These are phyloP conservation scores for Cadophora gregata DNA, from an alignment of 2,329 filamentous ascomycete genomes.

Conservation along the genomic window DNA sequence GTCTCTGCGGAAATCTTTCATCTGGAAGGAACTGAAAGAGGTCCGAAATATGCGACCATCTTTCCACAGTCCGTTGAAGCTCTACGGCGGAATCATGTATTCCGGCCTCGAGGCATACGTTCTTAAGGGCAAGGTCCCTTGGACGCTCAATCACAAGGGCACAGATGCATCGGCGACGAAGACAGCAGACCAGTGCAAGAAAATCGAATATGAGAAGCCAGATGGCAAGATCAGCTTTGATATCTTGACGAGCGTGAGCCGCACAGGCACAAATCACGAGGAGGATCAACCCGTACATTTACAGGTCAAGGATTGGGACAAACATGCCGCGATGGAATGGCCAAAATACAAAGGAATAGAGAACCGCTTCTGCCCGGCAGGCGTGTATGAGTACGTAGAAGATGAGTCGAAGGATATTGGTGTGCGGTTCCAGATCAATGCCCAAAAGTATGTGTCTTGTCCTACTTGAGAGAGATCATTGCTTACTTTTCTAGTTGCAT, in stretches of 20 bases:
- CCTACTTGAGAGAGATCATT: not conserved
- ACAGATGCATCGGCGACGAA: slow-evolving; percentile 82
- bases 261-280: slow-evolving; percentile 97
- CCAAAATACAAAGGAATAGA: slow-evolving; percentile 91
- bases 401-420: slow-evolving; percentile 85
- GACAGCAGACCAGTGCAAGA: slow-evolving; percentile 76
- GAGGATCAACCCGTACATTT: slow-evolving; percentile 98
- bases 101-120: slow-evolving; percentile 91
- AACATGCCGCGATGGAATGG: slow-evolving; percentile 82
- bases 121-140: slow-evolving; percentile 83
- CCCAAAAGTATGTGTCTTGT: slow-evolving; percentile 80
- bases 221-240: slow-evolving; percentile 96
- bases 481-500: slow-evolving; percentile 73
- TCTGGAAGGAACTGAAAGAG: slow-evolving; percentile 93
- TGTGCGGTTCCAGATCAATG: slow-evolving; percentile 95
- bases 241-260: slow-evolving; percentile 91
- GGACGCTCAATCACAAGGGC: slow-evolving; percentile 87
- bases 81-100: slow-evolving; percentile 90
- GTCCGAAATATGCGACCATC: slow-evolving; percentile 98
- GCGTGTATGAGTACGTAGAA: slow-evolving; percentile 98
- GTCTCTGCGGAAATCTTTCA: slow-evolving; percentile 79
- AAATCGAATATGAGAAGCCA: slow-evolving; percentile 97
- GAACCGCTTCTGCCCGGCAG: slow-evolving; percentile 95
- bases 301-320: slow-evolving; percentile 94
- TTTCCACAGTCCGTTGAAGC: slow-evolving; percentile 84